phyloP scores from a whole-genome alignment of 1,284 basidiomycete genomes.

The Lentinus polychrous region DNA sequence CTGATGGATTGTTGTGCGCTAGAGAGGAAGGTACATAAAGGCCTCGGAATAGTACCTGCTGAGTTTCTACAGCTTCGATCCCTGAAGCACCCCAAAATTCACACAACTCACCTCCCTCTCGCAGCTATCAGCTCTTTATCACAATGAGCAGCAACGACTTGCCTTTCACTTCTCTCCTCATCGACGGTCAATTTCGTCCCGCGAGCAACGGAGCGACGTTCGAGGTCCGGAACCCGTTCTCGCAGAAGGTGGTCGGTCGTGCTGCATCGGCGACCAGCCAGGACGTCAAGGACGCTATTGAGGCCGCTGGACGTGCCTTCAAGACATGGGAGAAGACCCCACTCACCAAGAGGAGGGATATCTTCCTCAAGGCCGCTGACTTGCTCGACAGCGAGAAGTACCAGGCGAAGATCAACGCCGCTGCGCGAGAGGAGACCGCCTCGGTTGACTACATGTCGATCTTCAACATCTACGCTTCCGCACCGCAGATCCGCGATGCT shows the following conservation, averaged over 20 bases:
- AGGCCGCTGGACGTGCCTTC: conserved; percentile 41
- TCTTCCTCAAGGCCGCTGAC: conserved; percentile 41
- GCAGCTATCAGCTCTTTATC: too few relatives aligned
- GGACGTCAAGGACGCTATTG: conserved; percentile 42
- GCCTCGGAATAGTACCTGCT: too few relatives aligned
- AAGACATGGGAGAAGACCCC: conserved; percentile 39
- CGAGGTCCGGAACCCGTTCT: conserved; percentile 38
- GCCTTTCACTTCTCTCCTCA: conserved; percentile 23
- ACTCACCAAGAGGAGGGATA: conserved; percentile 32
- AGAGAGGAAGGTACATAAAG: too few relatives aligned
- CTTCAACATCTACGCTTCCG: conserved; percentile 10
- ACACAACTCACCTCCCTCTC: too few relatives aligned
- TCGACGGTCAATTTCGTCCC: conserved; percentile 27
- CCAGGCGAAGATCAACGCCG: conserved; percentile 27
- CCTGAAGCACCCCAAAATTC: too few relatives aligned
- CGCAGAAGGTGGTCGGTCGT: conserved; percentile 33
- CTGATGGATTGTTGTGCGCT: too few relatives aligned
- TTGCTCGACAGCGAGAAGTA: conserved; percentile 36
- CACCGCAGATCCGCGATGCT: conserved; percentile 13
- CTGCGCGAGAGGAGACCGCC: conserved; percentile 34
- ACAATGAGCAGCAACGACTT: not conserved
- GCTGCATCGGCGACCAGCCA: conserved; percentile 38
- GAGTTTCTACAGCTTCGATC: too few relatives aligned
- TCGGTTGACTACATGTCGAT: conserved; percentile 21
- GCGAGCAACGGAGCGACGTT: conserved; percentile 35